Base-by-base conservation (phyloP, 352 stramenopile species). In the Thraustotheca clavata region DNA sequence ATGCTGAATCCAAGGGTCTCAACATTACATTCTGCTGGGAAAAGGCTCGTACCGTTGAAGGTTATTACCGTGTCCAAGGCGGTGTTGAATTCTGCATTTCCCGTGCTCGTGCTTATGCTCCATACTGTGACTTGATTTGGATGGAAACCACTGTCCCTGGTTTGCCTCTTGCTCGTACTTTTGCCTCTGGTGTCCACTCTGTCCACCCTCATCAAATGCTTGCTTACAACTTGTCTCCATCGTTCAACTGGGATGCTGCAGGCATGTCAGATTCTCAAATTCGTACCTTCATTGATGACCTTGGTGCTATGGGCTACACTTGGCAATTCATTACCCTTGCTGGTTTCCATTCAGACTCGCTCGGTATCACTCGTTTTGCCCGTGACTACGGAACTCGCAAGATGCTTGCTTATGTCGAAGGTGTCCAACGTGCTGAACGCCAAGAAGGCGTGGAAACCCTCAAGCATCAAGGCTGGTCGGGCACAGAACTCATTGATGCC, bases 301-400 rank as follows among this genome's bases (percentile, higher is more conserved):
- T 99, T 38, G 96, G 88, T 31, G 81, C 84, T 38, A 78, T 99
- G 59, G 96, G 96, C 62, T 99, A 97, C 76, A 94, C 89, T 52
- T 99, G 94, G 94, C 96, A 99, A 80, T 99, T 99, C 75, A 99
- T 99, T 65, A 99, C 96, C 49, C 83, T 99, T 41, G 96, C 96
- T 55, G 96, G 96, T 61, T 99, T 99, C 83, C 96, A 99, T 84
- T 93, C 88, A 46, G 96, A 99, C 76, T 97, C 94, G 55, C 87
- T 99, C 31, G 87, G 95, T 71, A 97, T 97, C 35, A 98, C 96
- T 1, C 80, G 96, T 57, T 95, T 99, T 49, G 93, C 96, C 7
- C 85, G 95, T 67, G 84, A 91, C 82, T 91, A 79, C 94, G 94
- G 81, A 60, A 80, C 78, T 72, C 96, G 84, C 60, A 86, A 73